These are phyloP conservation scores for Haplosporangium gracile DNA, from an alignment of 192 early-diverging fungal genomes.

Conservation along the genomic window DNA sequence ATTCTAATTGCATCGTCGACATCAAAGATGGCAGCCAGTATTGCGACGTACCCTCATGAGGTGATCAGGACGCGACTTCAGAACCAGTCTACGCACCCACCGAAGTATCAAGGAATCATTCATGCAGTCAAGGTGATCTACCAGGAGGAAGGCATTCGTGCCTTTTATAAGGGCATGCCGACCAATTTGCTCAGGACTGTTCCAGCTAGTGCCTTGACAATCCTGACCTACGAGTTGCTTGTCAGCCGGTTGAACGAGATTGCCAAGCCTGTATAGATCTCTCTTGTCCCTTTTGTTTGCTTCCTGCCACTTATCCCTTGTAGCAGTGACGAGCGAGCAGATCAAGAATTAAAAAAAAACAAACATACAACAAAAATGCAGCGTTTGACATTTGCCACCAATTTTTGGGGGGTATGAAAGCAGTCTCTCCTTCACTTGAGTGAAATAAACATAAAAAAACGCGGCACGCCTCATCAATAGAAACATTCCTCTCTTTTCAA, in stretches of 20 bases:
- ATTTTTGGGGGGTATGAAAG: neutral
- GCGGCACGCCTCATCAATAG: neutral
- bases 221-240: slow-evolving; percentile 91
- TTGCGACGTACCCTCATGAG: slow-evolving; percentile 96
- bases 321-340: neutral
- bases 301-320: neutral
- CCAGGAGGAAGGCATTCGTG: slow-evolving; percentile 81
- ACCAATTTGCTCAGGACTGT: slow-evolving; percentile 93
- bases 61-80: slow-evolving; percentile 94
- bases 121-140: slow-evolving; percentile 82
- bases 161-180: slow-evolving; percentile 90
- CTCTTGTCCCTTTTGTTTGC: neutral
- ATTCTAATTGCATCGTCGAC: slow-evolving; percentile 86
- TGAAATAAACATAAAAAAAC: neutral
- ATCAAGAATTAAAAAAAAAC: neutral
- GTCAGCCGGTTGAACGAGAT: slow-evolving; percentile 69
- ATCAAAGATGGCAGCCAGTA: slow-evolving; percentile 92
- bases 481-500: neutral
- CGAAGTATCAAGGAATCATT: slow-evolving; percentile 86
- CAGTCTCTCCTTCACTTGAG: neutral
- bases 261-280: slow-evolving; percentile 37
- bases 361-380: neutral
- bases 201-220: slow-evolving; percentile 86
- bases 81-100: slow-evolving; percentile 80
- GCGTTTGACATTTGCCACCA: slow-evolving; percentile 14